Conservation (phyloP, 2,329 filamentous ascomycete species). For the Cryphonectria naterciae region DNA sequence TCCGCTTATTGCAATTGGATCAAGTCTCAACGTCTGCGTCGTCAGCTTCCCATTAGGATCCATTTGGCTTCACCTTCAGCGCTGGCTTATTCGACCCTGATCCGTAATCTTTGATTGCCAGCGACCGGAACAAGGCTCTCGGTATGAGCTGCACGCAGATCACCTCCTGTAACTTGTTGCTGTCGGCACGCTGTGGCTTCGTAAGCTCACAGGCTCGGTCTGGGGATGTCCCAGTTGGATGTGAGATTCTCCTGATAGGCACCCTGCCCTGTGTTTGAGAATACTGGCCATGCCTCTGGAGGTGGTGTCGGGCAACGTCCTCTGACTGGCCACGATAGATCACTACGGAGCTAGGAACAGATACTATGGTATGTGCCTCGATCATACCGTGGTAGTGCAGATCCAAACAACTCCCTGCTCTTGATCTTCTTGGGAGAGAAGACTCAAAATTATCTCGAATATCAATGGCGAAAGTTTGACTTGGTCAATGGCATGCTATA, state of each 20-base stretch:
- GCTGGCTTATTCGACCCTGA: not conserved
- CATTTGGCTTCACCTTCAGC: not conserved
- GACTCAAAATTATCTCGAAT: not conserved
- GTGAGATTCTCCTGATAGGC: conserved; percentile 25
- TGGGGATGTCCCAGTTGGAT: not conserved
- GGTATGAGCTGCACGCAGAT: conserved; percentile 15
- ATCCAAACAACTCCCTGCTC: not conserved
- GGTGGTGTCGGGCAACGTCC: conserved; percentile 22
- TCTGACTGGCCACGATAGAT: conserved; percentile 19
- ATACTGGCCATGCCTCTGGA: conserved; percentile 31
- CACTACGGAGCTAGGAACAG: conserved; percentile 15
- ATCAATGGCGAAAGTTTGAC: not conserved
- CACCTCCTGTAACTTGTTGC: not conserved
- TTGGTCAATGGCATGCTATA: not conserved
- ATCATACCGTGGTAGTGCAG: not conserved
- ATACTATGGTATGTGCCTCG: not conserved
- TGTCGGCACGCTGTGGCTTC: not conserved
- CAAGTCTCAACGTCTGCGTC: not conserved
- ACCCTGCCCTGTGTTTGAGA: conserved; percentile 32
- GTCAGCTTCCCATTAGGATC: not conserved
- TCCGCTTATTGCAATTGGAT: not conserved
- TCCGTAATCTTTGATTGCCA: conserved; percentile 3
- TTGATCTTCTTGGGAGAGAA: not conserved
- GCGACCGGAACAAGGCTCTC: not conserved
- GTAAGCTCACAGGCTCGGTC: not conserved